Base-by-base conservation (phyloP, 2,329 filamentous ascomycete species). In the Penicillium olsonii region DNA sequence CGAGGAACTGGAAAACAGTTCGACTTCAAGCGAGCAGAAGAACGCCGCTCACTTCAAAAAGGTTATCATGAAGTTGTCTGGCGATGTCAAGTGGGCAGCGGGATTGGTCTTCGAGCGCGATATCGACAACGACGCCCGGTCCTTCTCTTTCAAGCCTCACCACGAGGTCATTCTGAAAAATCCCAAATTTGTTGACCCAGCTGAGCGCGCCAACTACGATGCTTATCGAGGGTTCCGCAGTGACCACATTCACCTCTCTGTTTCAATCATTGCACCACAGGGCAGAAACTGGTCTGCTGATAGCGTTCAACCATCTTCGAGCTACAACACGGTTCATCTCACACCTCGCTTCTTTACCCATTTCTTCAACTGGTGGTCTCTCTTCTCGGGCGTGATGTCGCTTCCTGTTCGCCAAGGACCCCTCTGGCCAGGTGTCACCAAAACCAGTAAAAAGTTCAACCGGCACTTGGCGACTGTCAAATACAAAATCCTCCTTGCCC, bases 401-500 rank as follows among this genome's bases (percentile, higher is more conserved):
- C 78, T 99, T 22, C 95, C 94, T 10, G 87, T 99, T 49, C 89
- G 94, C 1, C 95, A 99, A 74, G 94, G 94, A 14, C 81, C 83
- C 39, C 79, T 99, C 3, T 99, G 92, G 85, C 92, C 92, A 5
- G 91, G 90, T 0, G 82, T 91, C 19, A 94, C 96, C 61, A 96
- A 96, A 77, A 94, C 90, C 38, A 96, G 90, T 78, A 99, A 99
- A 75, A 99, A 99, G 68, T 99, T 99, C 68, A 92, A 92, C 12
- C 84, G 94, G 42, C 95, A 99, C 71, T 77, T 99, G 54, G 92
- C 91, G n/a, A 99, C 95, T 8, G 92, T 99, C 77, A 99, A 99
- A 76, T 97, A 97, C 75, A 96, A 92, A 55, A 75, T 99, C 18
- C 80, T 97, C 3, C 78, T 99, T 14, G 95, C 94, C 2, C 94